These are phyloP conservation scores for Cladophialophora psammophila DNA, from an alignment of 2,329 filamentous ascomycete genomes.

Conservation along the genomic window DNA sequence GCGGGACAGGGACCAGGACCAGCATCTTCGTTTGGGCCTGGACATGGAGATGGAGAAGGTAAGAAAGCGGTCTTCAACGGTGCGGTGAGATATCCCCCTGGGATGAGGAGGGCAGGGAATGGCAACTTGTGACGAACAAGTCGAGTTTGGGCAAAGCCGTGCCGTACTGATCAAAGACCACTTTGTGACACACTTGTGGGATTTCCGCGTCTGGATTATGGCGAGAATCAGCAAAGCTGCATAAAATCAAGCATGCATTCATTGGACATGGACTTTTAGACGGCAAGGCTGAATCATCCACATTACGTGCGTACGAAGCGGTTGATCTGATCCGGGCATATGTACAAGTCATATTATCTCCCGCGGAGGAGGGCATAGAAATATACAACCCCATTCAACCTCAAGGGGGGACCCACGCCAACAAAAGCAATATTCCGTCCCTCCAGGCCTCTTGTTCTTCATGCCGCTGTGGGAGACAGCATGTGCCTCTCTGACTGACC, in stretches of 20 bases:
- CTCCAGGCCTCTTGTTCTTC: too few relatives aligned
- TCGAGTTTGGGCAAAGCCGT: too few relatives aligned
- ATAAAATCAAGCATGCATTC: background rate
- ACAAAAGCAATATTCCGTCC: too few relatives aligned
- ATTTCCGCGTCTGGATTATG: background rate
- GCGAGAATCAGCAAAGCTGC: background rate
- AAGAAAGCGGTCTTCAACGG: slow-evolving; percentile 10
- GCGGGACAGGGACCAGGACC: background rate
- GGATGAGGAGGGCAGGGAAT: slow-evolving; percentile 35
- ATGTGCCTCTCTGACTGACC: too few relatives aligned
- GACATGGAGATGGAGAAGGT: slow-evolving; percentile 12
- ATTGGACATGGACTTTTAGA: background rate
- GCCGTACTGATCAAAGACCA: too few relatives aligned
- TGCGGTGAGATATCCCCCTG: slow-evolving; percentile 37
- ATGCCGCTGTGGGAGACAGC: too few relatives aligned
- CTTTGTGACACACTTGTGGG: background rate
- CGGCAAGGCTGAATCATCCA: background rate
- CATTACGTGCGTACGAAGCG: background rate
- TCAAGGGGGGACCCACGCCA: too few relatives aligned
- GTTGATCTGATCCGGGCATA: too few relatives aligned
- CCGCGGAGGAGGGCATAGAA: too few relatives aligned
- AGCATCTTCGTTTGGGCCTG: background rate
- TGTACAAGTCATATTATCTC: too few relatives aligned
- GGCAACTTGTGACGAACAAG: slow-evolving; percentile 28
- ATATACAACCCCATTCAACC: too few relatives aligned